Evolutionary conservation across 768 basidiomycete species (phyloP).

Genomic region (Lyophyllum semitale): DNA sequence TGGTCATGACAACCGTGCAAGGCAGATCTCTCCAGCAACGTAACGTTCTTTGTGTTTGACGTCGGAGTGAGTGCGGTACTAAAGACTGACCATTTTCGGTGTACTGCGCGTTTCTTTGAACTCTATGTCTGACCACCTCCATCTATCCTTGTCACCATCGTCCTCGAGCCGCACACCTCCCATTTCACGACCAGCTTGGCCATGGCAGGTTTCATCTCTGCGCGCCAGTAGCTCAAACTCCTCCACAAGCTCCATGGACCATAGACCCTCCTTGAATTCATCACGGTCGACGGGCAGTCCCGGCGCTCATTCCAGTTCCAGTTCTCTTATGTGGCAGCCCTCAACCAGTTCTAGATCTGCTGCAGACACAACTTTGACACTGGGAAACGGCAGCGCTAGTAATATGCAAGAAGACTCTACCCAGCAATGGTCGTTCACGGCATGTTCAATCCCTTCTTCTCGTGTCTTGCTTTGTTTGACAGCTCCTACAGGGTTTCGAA

Average conservation of each 20-base stretch:
- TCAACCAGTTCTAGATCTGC: slow-evolving; percentile 20
- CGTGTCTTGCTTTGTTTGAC: slow-evolving; percentile 1
- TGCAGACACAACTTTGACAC: slow-evolving; percentile 20
- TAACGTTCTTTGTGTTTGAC: background rate
- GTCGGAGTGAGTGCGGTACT: background rate
- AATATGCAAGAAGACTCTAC: slow-evolving; percentile 46
- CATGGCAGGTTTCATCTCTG: slow-evolving; percentile 35
- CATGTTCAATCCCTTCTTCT: slow-evolving; percentile 26
- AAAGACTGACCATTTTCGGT: background rate
- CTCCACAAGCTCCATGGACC: slow-evolving; percentile 17
- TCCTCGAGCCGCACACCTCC: slow-evolving; percentile 50
- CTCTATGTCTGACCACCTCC: slow-evolving; percentile 40
- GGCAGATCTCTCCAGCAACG: too few species aligned
- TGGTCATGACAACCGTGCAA: slow-evolving; percentile 5
- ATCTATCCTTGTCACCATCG: slow-evolving; percentile 38
- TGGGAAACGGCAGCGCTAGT: slow-evolving; percentile 19
- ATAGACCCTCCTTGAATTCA: slow-evolving; percentile 11
- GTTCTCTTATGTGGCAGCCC: slow-evolving; percentile 29
- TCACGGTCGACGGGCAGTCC: slow-evolving; percentile 13
- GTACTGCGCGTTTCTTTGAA: slow-evolving; percentile 6
- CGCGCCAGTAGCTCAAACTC: slow-evolving; percentile 20
- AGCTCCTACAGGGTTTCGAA: slow-evolving; percentile 60
- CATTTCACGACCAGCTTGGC: slow-evolving; percentile 62
- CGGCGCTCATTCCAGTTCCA: slow-evolving; percentile 26
- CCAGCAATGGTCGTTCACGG: slow-evolving; percentile 68